Evolutionary conservation across 768 basidiomycete species (phyloP).

Genomic region (Boletus rubroflammeus): DNA sequence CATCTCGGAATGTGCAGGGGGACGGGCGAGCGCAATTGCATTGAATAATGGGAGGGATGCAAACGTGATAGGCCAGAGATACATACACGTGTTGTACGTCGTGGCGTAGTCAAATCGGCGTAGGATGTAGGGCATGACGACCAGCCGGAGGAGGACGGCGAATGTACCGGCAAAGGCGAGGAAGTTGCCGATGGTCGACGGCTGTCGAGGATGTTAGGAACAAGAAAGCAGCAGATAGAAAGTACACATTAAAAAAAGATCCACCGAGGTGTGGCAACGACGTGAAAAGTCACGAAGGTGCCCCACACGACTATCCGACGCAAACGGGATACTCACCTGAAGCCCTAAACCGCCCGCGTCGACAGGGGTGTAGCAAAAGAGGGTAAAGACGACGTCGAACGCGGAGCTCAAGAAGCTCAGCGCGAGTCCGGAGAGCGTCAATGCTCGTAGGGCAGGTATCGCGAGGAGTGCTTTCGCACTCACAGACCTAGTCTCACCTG

Average conservation of each 20-base stretch:
- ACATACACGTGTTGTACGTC: slow-evolving; percentile 2
- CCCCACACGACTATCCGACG: background rate
- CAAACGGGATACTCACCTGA: slow-evolving; percentile 34
- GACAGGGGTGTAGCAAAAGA: slow-evolving; percentile 58
- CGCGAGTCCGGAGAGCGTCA: slow-evolving; percentile 46
- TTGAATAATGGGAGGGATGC: slow-evolving; percentile 5
- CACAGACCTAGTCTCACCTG: slow-evolving; percentile 3
- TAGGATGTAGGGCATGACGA: slow-evolving; percentile 39
- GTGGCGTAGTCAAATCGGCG: slow-evolving; percentile 8
- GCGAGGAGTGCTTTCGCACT: slow-evolving; percentile 37
- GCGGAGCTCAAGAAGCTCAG: slow-evolving; percentile 50
- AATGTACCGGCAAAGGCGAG: slow-evolving; percentile 49
- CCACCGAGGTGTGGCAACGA: background rate
- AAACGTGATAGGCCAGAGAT: slow-evolving; percentile 5
- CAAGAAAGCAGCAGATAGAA: slow-evolving; percentile 12
- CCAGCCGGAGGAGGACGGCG: slow-evolving; percentile 45
- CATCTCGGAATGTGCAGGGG: background rate
- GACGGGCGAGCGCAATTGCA: background rate
- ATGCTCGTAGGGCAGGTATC: slow-evolving; percentile 46
- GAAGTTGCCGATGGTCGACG: slow-evolving; percentile 52
- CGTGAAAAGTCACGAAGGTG: no score
- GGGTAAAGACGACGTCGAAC: slow-evolving; percentile 60
- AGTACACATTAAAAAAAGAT: background rate
- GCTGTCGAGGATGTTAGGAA: slow-evolving; percentile 27
- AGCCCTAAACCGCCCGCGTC: slow-evolving; percentile 51